A percentile compares a stretch with the other conserved stretches of the same genome.
Evolutionary conservation across 2,329 filamentous ascomycete species (phyloP).

Genomic region (Cladosporium sphaerospermum): DNA sequence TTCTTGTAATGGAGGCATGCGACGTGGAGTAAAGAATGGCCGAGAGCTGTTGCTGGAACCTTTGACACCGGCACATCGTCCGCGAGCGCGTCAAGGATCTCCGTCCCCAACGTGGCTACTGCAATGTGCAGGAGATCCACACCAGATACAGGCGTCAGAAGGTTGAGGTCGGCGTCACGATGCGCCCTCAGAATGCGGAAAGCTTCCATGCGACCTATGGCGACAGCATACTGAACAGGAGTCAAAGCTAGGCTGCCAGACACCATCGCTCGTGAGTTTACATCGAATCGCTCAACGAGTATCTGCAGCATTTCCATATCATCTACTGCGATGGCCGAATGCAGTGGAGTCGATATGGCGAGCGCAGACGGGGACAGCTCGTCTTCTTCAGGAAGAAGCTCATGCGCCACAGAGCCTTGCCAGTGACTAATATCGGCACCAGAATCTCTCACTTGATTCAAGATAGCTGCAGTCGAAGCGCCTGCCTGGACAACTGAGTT

Average conservation of each 20-base stretch:
- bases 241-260: slow-evolving; percentile 7
- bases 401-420: background rate
- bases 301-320: slow-evolving; percentile 1
- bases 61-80: background rate
- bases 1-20: background rate
- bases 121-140: slow-evolving; percentile 10
- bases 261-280: slow-evolving; percentile 7
- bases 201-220: background rate
- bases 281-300: slow-evolving; percentile 8
- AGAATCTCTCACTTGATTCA: background rate
- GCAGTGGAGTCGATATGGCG: slow-evolving; percentile 9
- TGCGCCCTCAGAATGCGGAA: background rate
- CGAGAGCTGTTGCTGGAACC: background rate
- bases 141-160: background rate
- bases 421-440: slow-evolving; percentile 4
- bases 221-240: slow-evolving; percentile 7
- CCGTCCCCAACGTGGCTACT: background rate
- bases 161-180: background rate
- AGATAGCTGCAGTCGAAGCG: background rate
- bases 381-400: background rate
- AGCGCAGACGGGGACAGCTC: slow-evolving; percentile 4
- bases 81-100: background rate
- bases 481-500: slow-evolving; percentile 7
- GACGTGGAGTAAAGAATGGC: slow-evolving; percentile 5
- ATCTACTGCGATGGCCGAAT: slow-evolving; percentile 1